These are phyloP conservation scores for Annulohypoxylon bovei DNA, from an alignment of 495 filamentous ascomycete genomes.

Conservation along the genomic window DNA sequence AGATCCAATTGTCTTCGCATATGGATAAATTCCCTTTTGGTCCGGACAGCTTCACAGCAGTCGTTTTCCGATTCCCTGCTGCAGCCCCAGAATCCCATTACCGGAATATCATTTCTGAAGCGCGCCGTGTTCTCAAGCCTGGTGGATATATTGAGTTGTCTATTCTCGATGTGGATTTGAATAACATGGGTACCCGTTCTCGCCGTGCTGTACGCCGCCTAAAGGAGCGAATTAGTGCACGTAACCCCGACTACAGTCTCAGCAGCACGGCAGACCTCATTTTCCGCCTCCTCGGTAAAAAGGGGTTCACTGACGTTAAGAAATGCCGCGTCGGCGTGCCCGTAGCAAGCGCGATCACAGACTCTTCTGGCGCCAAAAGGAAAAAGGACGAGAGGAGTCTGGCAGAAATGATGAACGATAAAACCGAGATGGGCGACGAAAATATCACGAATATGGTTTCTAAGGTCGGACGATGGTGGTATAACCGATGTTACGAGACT, in stretches of 20 bases:
- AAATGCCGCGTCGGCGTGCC: slow-evolving; percentile 91
- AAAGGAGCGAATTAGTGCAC: slow-evolving; percentile 76
- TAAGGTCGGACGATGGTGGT: slow-evolving; percentile 96
- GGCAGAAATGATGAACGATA: slow-evolving; percentile 75
- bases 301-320: slow-evolving; percentile 86
- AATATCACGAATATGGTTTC: slow-evolving; percentile 91
- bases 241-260: slow-evolving; percentile 68
- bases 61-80: slow-evolving; percentile 88
- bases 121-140: slow-evolving; percentile 87
- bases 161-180: slow-evolving; percentile 84
- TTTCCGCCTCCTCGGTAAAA: slow-evolving; percentile 75
- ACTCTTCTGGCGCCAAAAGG: slow-evolving; percentile 44
- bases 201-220: slow-evolving; percentile 79
- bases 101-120: slow-evolving; percentile 83
- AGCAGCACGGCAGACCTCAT: slow-evolving; percentile 82
- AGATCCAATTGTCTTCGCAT: slow-evolving; percentile 76
- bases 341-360: slow-evolving; percentile 74
- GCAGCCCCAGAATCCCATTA: slow-evolving; percentile 78
- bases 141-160: slow-evolving; percentile 91
- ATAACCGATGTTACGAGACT: slow-evolving; percentile 87
- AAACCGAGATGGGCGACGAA: slow-evolving; percentile 71
- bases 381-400: slow-evolving; percentile 67
- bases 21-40: slow-evolving; percentile 85
- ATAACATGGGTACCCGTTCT: slow-evolving; percentile 83
- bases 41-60: slow-evolving; percentile 81